phyloP scores from a whole-genome alignment of 441 rosid species.

The Melastoma candidum region DNA sequence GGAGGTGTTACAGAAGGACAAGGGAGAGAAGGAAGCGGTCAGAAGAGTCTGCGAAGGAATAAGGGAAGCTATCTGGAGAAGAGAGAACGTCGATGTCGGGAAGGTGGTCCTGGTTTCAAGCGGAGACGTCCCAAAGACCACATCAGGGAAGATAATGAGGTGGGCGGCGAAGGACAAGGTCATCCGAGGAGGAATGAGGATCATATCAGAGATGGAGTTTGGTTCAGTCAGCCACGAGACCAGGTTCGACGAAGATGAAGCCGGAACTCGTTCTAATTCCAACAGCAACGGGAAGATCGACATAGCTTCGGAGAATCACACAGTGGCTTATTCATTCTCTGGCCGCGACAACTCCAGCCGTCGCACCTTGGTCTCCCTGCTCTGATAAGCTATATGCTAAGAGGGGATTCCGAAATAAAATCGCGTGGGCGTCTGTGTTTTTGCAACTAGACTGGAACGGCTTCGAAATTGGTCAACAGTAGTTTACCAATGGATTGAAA shows the following conservation, averaged over 20 bases:
- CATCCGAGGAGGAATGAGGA: conserved; percentile 23
- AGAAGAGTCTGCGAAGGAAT: conserved; percentile 28
- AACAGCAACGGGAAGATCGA: not conserved
- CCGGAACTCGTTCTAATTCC: not conserved
- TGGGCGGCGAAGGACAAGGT: conserved; percentile 39
- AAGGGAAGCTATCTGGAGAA: conserved; percentile 21
- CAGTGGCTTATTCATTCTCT: not conserved
- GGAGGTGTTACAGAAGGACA: conserved; percentile 32
- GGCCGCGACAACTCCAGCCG: no score
- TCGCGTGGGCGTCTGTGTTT: no score
- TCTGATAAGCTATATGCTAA: no score
- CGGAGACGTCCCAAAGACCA: conserved; percentile 43
- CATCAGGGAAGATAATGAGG: conserved; percentile 55
- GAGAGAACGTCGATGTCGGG: conserved; percentile 31
- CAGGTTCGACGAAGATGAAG: not conserved
- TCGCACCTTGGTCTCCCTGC: no score
- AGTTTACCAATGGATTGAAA: no score
- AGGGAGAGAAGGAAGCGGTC: conserved; percentile 13
- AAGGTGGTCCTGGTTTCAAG: conserved; percentile 33
- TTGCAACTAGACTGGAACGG: no score
- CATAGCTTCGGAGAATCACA: not conserved
- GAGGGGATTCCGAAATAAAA: no score
- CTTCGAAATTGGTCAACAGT: no score
- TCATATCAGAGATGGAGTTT: conserved; percentile 23
- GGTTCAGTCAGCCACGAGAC: conserved; percentile 2